phyloP scores from a whole-genome alignment of 371 early-diverging fungal species.

The Haplosporangium sp. region DNA sequence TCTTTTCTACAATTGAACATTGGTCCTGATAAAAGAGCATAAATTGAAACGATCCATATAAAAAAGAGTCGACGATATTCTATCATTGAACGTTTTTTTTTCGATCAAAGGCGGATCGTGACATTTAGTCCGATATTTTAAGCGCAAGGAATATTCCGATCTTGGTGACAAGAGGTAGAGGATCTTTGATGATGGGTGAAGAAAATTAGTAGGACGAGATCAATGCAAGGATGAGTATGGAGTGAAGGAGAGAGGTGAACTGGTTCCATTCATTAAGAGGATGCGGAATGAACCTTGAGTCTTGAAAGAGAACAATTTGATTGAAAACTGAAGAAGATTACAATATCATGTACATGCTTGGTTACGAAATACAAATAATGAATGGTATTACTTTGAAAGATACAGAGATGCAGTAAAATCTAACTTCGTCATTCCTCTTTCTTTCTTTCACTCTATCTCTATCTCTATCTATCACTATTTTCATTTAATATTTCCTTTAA shows the following conservation, averaged over 20 bases:
- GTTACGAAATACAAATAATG: neutral
- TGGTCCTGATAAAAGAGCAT: conserved; percentile 24
- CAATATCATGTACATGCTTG: neutral
- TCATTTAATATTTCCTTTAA: neutral
- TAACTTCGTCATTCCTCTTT: neutral
- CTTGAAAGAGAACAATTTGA: conserved; percentile 24
- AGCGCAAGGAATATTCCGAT: neutral
- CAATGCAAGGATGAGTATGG: neutral
- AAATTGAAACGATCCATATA: conserved; percentile 26
- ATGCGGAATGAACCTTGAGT: neutral
- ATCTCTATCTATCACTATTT: neutral
- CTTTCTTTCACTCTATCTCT: neutral
- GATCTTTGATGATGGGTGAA: neutral
- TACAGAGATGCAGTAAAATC: neutral
- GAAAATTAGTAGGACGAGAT: conserved; percentile 2
- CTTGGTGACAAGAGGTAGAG: neutral
- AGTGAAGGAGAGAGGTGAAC: neutral
- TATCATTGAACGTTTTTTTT: conserved; percentile 23
- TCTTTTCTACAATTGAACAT: conserved; percentile 17
- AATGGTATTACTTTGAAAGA: neutral
- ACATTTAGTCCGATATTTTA: conserved; percentile 14
- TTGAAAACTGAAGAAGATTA: conserved; percentile 22
- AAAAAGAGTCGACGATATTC: conserved; percentile 21
- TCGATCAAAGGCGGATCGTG: conserved; percentile 47
- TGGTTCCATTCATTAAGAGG: neutral